phyloP scores from a whole-genome alignment of 140 eudicot species.

The Ambrosia hybrid region DNA sequence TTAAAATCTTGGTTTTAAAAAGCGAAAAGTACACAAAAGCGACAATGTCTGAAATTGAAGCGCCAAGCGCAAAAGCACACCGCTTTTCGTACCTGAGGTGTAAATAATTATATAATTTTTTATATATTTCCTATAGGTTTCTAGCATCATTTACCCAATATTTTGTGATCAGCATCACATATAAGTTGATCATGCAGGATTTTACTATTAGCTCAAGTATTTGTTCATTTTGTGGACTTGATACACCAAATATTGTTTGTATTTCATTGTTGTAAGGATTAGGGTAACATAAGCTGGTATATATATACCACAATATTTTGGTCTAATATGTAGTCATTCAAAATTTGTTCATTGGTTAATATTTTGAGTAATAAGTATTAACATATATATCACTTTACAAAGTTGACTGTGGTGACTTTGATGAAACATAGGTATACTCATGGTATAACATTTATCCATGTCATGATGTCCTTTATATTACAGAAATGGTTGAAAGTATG shows the following conservation, averaged over 20 bases:
- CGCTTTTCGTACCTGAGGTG: too few species aligned
- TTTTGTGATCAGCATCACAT: neutral
- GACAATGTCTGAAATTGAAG: too few species aligned
- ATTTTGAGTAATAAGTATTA: conserved; percentile 1
- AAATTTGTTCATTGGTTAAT: neutral
- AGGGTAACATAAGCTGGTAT: too few species aligned
- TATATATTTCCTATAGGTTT: too few species aligned
- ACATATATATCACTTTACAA: neutral
- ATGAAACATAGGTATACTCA: neutral
- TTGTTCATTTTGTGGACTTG: neutral
- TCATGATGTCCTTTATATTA: conserved; percentile 3
- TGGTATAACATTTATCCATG: neutral
- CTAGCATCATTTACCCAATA: too few species aligned
- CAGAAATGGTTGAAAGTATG: conserved; percentile 95
- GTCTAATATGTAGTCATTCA: neutral
- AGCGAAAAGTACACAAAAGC: too few species aligned
- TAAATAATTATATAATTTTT: too few species aligned
- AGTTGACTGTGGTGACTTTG: neutral
- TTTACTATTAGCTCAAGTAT: conserved; percentile 1
- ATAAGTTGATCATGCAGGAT: conserved; percentile 11
- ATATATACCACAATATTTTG: too few species aligned
- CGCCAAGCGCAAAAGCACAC: too few species aligned
- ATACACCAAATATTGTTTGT: too few species aligned
- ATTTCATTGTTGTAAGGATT: too few species aligned
- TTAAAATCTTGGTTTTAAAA: too few species aligned